These are phyloP conservation scores for Tetracladium maxilliforme DNA, from an alignment of 2,329 filamentous ascomycete species.

Conservation along the genomic window DNA sequence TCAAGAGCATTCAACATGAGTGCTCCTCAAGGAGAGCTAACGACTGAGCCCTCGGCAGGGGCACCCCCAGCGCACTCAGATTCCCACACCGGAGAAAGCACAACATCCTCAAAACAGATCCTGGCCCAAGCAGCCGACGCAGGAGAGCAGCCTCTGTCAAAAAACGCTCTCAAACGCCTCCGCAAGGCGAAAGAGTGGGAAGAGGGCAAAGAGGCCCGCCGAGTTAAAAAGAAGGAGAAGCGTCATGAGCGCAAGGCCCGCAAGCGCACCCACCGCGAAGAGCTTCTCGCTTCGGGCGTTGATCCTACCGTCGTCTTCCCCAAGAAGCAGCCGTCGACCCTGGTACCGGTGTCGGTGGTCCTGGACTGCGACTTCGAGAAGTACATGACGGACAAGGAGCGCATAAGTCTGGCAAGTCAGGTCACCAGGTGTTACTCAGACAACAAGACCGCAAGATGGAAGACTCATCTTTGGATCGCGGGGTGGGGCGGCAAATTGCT, in stretches of 20 bases:
- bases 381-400: slow-evolving; percentile 77
- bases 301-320: slow-evolving; percentile 16
- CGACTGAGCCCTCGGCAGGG: no score
- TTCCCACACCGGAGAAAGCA: not conserved
- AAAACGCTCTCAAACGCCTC: slow-evolving; percentile 74
- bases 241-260: slow-evolving; percentile 32
- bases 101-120: no score
- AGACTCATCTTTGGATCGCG: slow-evolving; percentile 60
- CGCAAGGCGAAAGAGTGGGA: slow-evolving; percentile 64
- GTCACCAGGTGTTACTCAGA: slow-evolving; percentile 83
- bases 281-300: slow-evolving; percentile 21
- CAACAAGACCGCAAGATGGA: slow-evolving; percentile 55
- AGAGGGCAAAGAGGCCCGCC: slow-evolving; percentile 45
- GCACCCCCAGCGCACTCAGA: no score
- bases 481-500: slow-evolving; percentile 65
- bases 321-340: slow-evolving; percentile 15
- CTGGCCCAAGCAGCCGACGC: no score
- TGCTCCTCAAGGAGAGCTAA: no score
- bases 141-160: slow-evolving; percentile 42
- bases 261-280: slow-evolving; percentile 27
- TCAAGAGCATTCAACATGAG: no score
- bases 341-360: slow-evolving; percentile 66
- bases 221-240: slow-evolving; percentile 34
- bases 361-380: slow-evolving; percentile 88
- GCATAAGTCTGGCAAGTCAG: slow-evolving; percentile 69